Evolutionary conservation across 1,284 basidiomycete species (phyloP).

Genomic region (Meripilus lineatus): DNA sequence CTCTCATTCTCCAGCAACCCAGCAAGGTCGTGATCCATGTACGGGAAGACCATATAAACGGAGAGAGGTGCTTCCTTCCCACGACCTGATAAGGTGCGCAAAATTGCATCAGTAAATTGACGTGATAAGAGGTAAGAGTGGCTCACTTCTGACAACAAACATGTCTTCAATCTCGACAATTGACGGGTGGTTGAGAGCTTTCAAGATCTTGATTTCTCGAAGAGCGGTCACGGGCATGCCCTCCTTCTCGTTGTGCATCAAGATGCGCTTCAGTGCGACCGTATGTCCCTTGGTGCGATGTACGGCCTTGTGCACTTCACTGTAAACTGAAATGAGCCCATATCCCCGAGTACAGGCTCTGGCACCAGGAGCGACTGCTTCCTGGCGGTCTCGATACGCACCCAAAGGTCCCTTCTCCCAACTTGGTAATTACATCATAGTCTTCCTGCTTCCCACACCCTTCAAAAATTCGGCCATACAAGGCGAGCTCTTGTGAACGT

Average conservation of each 20-base stretch:
- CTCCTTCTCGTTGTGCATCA: conserved; percentile 95
- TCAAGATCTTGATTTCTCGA: conserved; percentile 97
- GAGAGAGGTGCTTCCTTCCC: conserved; percentile 67
- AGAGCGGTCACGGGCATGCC: conserved; percentile 96
- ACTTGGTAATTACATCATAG: conserved; percentile 78
- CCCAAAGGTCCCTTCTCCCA: conserved; percentile 97
- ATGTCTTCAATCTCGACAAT: conserved; percentile 91
- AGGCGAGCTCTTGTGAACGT: conserved; percentile 59
- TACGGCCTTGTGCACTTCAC: conserved; percentile 86
- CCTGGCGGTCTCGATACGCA: conserved; percentile 32
- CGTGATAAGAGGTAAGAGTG: not conserved
- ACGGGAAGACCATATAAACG: conserved; percentile 98
- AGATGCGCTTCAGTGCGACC: conserved; percentile 91
- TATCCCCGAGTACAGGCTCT: not conserved
- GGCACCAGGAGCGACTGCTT: not conserved
- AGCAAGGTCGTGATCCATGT: conserved; percentile 99
- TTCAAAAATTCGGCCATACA: conserved; percentile 63
- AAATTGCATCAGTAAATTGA: conserved; percentile 1
- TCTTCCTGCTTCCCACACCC: conserved; percentile 78
- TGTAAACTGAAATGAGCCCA: conserved; percentile 25
- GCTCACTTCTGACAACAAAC: conserved; percentile 73
- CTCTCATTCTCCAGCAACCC: conserved; percentile 89
- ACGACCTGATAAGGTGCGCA: conserved; percentile 36
- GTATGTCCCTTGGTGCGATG: conserved; percentile 55
- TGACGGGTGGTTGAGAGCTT: conserved; percentile 81